Evolutionary conservation across 2,329 filamentous ascomycete species (phyloP).

Genomic region (Penicillium sp.): DNA sequence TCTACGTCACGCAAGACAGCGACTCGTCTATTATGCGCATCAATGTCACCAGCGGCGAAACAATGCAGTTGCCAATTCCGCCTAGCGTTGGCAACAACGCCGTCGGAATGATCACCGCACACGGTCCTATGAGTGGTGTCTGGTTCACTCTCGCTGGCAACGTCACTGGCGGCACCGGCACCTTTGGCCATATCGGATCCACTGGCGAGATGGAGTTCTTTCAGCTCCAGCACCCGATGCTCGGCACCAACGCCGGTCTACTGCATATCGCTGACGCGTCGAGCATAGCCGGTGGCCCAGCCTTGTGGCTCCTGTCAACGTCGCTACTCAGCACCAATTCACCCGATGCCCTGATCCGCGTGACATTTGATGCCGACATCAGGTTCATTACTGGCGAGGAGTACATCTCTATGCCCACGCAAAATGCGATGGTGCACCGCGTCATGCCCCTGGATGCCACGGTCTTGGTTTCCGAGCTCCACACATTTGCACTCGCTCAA

Average conservation of each 20-base stretch:
- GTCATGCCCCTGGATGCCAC: constrained; percentile 9
- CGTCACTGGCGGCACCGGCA: constrained; percentile 14
- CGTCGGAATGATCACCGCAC: constrained; percentile 13
- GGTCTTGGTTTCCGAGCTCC: constrained; percentile 15
- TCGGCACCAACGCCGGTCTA: constrained; percentile 12
- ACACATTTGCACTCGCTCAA: constrained; percentile 14
- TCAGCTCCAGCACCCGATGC: constrained; percentile 12
- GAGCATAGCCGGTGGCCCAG: constrained; percentile 7
- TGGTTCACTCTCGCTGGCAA: constrained; percentile 18
- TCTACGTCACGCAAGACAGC: constrained; percentile 15
- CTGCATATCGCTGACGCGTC: constrained; percentile 16
- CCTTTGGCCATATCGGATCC: constrained; percentile 16
- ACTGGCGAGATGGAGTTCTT: constrained; percentile 13
- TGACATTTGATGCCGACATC: constrained; percentile 8
- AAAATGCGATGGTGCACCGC: constrained; percentile 16
- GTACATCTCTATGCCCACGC: constrained; percentile 16
- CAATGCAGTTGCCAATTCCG: constrained; percentile 11
- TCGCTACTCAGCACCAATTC: constrained; percentile 16
- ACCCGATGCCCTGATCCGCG: constrained; percentile 13
- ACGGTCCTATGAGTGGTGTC: constrained; percentile 10
- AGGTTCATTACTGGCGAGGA: constrained; percentile 5
- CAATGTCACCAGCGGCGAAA: constrained; percentile 11
- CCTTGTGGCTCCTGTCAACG: constrained; percentile 16
- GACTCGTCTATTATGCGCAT: constrained; percentile 19
- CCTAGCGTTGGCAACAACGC: constrained; percentile 16